These are phyloP conservation scores for Alternaria sp. DNA, from an alignment of 2,329 filamentous ascomycete genomes.

Conservation along the genomic window DNA sequence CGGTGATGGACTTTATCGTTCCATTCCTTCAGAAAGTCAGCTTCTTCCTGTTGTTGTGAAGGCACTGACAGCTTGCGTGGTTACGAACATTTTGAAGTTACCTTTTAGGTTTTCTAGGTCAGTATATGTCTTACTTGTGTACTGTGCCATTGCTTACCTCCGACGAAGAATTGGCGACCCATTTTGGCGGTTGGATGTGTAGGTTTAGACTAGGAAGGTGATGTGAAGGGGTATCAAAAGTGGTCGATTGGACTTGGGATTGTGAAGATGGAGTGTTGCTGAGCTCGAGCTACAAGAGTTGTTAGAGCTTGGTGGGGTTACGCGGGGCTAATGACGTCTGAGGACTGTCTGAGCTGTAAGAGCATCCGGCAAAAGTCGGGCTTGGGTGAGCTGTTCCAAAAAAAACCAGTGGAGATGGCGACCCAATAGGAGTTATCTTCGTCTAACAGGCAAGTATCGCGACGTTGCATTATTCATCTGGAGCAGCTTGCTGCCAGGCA, in stretches of 20 bases:
- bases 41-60: slow-evolving; percentile 13
- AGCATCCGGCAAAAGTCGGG: slow-evolving; percentile 43
- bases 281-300: slow-evolving; percentile 34
- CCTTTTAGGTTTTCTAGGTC: neutral
- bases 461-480: neutral
- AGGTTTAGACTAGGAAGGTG: slow-evolving; percentile 13
- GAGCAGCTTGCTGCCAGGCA: neutral
- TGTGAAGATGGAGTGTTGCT: slow-evolving; percentile 36
- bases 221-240: slow-evolving; percentile 17
- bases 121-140: too few species aligned
- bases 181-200: slow-evolving; percentile 67
- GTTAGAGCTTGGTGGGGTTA: slow-evolving; percentile 37
- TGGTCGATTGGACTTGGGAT: slow-evolving; percentile 9
- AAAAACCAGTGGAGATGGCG: slow-evolving; percentile 40
- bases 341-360: slow-evolving; percentile 6
- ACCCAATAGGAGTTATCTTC: slow-evolving; percentile 24
- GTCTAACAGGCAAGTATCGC: slow-evolving; percentile 13
- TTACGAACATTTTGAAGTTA: slow-evolving; percentile 95
- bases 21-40: slow-evolving; percentile 76
- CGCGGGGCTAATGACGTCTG: slow-evolving; percentile 35
- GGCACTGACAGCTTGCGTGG: slow-evolving; percentile 36
- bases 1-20: slow-evolving; percentile 84
- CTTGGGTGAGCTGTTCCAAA: slow-evolving; percentile 28
- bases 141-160: slow-evolving; percentile 60
- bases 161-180: slow-evolving; percentile 96